phyloP scores from a whole-genome alignment of 495 filamentous ascomycete species.

The Penicillium goetzii region DNA sequence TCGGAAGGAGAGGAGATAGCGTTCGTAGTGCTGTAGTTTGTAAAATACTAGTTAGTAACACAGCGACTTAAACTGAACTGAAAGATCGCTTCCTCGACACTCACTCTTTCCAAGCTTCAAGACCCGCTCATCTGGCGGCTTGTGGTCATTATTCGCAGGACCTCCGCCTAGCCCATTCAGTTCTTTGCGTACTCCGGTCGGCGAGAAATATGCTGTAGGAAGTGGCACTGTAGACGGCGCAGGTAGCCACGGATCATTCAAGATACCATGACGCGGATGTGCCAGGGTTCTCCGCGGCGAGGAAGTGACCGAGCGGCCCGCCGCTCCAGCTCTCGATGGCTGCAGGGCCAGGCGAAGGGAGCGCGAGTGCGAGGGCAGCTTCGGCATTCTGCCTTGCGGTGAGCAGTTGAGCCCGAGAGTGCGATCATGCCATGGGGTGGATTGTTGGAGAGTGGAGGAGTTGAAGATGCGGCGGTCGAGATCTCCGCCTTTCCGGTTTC shows the following conservation, averaged over 20 bases:
- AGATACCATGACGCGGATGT: conserved; percentile 38
- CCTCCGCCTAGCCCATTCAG: conserved; percentile 23
- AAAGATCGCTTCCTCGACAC: conserved; percentile 26
- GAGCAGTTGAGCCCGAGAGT: conserved; percentile 9
- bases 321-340: conserved; percentile 8
- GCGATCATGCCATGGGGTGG: conserved; percentile 26
- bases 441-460: conserved; percentile 10
- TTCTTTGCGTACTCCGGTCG: conserved; percentile 19
- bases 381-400: conserved; percentile 39
- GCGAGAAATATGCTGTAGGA: conserved; percentile 33
- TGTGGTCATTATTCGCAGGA: conserved; percentile 37
- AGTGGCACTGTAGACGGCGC: conserved; percentile 24
- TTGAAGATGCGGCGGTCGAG: conserved; percentile 15
- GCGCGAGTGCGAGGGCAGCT: conserved; percentile 30
- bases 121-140: conserved; percentile 73
- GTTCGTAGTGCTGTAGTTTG: conserved; percentile 71
- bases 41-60: neutral
- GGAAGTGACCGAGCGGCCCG: conserved; percentile 33
- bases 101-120: conserved; percentile 89
- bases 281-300: conserved; percentile 34
- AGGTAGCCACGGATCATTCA: conserved; percentile 36
- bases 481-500: conserved; percentile 5
- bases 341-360: conserved; percentile 18
- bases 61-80: neutral
- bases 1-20: conserved; percentile 85